These are phyloP conservation scores for Pleurotus giganteus DNA, from an alignment of 768 basidiomycete species.

Conservation along the genomic window DNA sequence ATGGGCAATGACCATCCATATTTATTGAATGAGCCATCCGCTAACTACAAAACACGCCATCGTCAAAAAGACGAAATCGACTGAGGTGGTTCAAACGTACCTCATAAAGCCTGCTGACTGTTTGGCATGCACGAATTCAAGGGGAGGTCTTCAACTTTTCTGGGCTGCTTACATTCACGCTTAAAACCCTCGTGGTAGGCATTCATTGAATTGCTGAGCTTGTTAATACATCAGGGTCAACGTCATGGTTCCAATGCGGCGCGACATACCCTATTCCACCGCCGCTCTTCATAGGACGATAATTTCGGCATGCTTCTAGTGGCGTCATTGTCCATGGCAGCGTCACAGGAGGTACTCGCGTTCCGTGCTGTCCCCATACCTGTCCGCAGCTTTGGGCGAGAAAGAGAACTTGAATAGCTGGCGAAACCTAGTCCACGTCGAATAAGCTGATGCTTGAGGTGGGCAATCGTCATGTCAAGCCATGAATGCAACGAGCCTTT, in stretches of 20 bases:
- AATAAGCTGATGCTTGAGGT: no score
- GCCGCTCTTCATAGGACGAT: constrained; percentile 15
- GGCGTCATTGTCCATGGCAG: neutral
- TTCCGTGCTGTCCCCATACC: neutral
- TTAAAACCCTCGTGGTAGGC: constrained; percentile 44
- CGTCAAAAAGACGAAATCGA: neutral
- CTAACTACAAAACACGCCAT: constrained; percentile 30
- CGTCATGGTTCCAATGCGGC: no score
- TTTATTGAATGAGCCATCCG: constrained; percentile 49
- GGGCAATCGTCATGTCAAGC: no score
- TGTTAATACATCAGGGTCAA: neutral
- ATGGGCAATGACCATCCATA: constrained; percentile 39
- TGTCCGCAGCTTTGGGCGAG: no score
- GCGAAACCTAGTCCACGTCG: no score
- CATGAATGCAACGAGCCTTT: no score
- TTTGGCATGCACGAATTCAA: neutral
- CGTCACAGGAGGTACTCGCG: neutral
- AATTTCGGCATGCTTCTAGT: constrained; percentile 6
- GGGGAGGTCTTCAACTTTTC: neutral
- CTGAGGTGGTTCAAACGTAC: constrained; percentile 19
- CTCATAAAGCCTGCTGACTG: constrained; percentile 46
- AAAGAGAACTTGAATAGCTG: no score
- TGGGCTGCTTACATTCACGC: constrained; percentile 38
- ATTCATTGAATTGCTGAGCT: constrained; percentile 33
- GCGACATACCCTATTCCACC: constrained; percentile 18